Conservation (phyloP, 2,329 filamentous ascomycete genomes). For the Hawksworthiomyces lignivorus region DNA sequence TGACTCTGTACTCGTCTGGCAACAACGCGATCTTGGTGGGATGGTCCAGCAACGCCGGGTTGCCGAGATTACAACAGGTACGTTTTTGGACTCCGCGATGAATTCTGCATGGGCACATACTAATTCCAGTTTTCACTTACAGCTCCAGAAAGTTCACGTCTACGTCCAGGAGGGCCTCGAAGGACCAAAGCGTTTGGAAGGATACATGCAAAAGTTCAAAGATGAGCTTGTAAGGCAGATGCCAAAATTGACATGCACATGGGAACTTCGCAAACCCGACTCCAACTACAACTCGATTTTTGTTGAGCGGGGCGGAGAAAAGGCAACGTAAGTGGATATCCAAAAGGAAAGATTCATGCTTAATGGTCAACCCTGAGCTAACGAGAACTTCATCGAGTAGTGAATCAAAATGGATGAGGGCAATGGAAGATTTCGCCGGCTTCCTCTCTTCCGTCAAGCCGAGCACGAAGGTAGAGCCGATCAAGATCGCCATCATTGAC, state of each 20-base stretch:
- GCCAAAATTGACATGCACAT: neutral
- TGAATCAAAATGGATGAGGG: conserved; percentile 7
- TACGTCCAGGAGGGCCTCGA: conserved; percentile 2
- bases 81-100: too few species aligned
- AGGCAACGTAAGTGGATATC: conserved; percentile 1
- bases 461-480: neutral
- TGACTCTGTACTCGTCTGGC: conserved; percentile 11
- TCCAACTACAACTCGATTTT: conserved; percentile 4
- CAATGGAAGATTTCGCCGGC: conserved; percentile 2
- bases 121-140: neutral
- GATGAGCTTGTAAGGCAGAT: neutral
- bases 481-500: conserved; percentile 11
- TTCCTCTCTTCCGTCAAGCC: conserved; percentile 3
- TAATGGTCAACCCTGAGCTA: too few species aligned
- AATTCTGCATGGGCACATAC: too few species aligned
- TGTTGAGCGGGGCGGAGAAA: neutral
- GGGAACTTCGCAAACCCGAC: neutral
- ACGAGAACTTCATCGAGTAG: too few species aligned
- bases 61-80: conserved; percentile 1
- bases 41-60: conserved; percentile 7
- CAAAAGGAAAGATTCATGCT: neutral
- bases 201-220: conserved; percentile 2
- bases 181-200: neutral
- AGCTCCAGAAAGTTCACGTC: conserved; percentile 5
- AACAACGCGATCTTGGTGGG: conserved; percentile 8